Evolutionary conservation across 371 early-diverging fungal genomes (phyloP), one percentile per base, ranked within the genome.

Genomic region (Mucor lusitanicus): DNA sequence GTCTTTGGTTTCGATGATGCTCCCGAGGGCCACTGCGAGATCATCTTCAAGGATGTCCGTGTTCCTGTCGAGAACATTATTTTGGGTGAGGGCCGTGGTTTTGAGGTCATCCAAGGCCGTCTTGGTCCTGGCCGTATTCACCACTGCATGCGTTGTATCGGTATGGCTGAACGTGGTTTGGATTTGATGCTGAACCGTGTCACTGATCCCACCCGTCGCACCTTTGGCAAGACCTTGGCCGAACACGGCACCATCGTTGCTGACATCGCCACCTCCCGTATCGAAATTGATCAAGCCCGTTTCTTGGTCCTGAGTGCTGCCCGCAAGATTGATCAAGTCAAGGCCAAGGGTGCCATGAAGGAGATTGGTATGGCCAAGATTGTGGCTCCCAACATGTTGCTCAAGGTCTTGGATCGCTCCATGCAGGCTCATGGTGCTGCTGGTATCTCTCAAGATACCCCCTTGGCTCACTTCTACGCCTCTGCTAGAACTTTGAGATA

Each of bases 1-100:
- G 92, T 98, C 62, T 96, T 94, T 86, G 96, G 97, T 28, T 96
- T 91, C 76, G 98, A 98, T 80, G 97, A 97, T 76, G 98, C 98
- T 7, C 94, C 95, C 28, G 91, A 93, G 75, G 97, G 97, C 28
- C 99, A 98, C 76, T 91, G 91, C 69, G 99, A 98, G 75, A 90
- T 98, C 59, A 70, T 86, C 17, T 97, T 98, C 69, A 90, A 91
- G 55, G 87, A 96, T 76, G 97, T 95, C 56, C 86, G 90, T 65
- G 94, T 98, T 15, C 97, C 97, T 5, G 80, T 80, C 5, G 89
- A 90, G 55, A 95, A 95, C 77, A 89, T 98, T 60, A 76, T 98
- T 27, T 85, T 95, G 50, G 97, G 97, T 39, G 95, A 96, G 75
- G 99, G 99, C 37, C 90, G 97, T 64, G 99, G 99, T 0, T 97